phyloP scores from a whole-genome alignment of 2,329 filamentous ascomycete species.

The Mycosphaerella sp. region DNA sequence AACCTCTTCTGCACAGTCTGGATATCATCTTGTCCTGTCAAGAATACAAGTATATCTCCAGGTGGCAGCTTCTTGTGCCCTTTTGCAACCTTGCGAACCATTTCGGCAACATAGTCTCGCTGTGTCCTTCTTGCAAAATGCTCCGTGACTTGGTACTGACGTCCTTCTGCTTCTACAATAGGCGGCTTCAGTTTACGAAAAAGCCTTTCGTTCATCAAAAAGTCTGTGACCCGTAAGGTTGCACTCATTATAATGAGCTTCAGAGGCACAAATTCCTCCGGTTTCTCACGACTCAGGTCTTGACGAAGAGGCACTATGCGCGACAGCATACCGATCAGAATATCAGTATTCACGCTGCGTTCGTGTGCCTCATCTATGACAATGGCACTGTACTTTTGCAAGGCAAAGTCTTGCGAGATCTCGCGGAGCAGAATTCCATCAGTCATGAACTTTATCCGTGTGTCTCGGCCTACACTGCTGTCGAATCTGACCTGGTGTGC shows the following conservation, averaged over 20 bases:
- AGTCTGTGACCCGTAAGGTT: slow-evolving; percentile 82
- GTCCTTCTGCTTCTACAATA: slow-evolving; percentile 80
- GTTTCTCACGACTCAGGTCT: slow-evolving; percentile 65
- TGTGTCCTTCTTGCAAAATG: slow-evolving; percentile 82
- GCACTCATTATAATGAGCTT: slow-evolving; percentile 99
- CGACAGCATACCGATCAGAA: slow-evolving; percentile 94
- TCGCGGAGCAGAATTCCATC: slow-evolving; percentile 93
- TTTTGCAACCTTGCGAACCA: slow-evolving; percentile 76
- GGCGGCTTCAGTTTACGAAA: slow-evolving; percentile 65
- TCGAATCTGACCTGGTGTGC: slow-evolving; percentile 94
- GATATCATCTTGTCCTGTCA: slow-evolving; percentile 93
- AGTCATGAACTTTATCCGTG: slow-evolving; percentile 97
- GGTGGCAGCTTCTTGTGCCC: slow-evolving; percentile 86
- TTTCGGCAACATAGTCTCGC: slow-evolving; percentile 84
- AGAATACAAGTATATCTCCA: slow-evolving; percentile 86
- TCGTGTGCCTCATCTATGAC: slow-evolving; percentile 97
- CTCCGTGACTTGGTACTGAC: slow-evolving; percentile 81
- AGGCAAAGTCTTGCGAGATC: slow-evolving; percentile 78
- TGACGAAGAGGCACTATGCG: slow-evolving; percentile 80
- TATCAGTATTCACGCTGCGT: slow-evolving; percentile 94
- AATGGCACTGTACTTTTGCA: slow-evolving; percentile 86
- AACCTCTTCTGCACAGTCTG: slow-evolving; percentile 72
- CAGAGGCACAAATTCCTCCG: slow-evolving; percentile 62
- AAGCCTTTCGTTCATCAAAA: slow-evolving; percentile 74
- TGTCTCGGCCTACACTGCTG: slow-evolving; percentile 69